These are phyloP conservation scores for Colletotrichum liaoningense DNA, from an alignment of 2,329 filamentous ascomycete species.

Conservation along the genomic window DNA sequence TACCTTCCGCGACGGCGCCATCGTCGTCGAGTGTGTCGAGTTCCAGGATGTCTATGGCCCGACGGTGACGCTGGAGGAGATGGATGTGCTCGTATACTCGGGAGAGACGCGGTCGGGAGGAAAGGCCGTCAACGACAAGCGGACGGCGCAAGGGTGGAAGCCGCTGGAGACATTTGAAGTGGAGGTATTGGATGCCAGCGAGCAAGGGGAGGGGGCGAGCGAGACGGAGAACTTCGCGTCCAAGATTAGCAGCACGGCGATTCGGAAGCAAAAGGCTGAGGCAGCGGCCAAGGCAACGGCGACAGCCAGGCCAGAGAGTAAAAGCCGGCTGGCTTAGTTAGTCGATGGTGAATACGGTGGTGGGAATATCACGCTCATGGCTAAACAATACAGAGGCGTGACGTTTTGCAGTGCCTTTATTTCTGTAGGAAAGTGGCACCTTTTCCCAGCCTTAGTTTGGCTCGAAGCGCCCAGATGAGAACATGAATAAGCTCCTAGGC, in stretches of 20 bases:
- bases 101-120: constrained; percentile 89
- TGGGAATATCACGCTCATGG: not conserved
- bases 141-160: constrained; percentile 80
- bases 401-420: not conserved
- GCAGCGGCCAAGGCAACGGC: not conserved
- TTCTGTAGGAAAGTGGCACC: not conserved
- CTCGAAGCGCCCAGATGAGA: too few species aligned
- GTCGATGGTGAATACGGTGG: not conserved
- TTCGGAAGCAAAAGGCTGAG: constrained; percentile 64
- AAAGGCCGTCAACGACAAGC: constrained; percentile 85
- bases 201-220: constrained; percentile 53
- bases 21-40: constrained; percentile 82
- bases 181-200: constrained; percentile 81
- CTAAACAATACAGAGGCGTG: not conserved
- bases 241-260: constrained; percentile 94
- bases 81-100: constrained; percentile 87
- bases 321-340: constrained; percentile 3
- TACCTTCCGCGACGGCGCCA: constrained; percentile 65
- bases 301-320: constrained; percentile 1
- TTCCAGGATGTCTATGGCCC: constrained; percentile 92
- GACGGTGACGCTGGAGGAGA: constrained; percentile 83
- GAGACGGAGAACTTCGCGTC: constrained; percentile 74
- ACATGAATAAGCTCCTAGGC: too few species aligned
- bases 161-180: constrained; percentile 86
- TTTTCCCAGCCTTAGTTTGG: too few species aligned